Conservation (phyloP, 768 basidiomycete species). For the Melanogaster broomeanus region DNA sequence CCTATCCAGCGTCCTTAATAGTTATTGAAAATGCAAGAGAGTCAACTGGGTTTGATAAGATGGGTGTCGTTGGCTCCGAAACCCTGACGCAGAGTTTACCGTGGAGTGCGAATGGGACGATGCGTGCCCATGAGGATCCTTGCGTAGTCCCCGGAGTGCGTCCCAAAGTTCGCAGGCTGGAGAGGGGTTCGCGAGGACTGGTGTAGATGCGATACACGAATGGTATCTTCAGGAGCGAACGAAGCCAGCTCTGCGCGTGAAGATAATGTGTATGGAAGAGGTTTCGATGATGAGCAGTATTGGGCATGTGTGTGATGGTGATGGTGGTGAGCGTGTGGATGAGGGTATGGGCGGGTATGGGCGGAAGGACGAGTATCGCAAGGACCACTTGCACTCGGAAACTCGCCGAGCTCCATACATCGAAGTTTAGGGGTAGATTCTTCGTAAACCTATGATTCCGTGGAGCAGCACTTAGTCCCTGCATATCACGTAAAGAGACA, state of each 20-base stretch:
- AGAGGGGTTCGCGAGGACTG: conserved; percentile 24
- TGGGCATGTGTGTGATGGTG: conserved; percentile 1
- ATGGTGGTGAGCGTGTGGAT: background rate
- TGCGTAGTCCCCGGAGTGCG: conserved; percentile 6
- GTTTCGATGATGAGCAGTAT: conserved; percentile 2
- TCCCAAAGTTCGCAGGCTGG: conserved; percentile 23
- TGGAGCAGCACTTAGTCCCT: background rate
- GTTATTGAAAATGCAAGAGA: conserved; percentile 2
- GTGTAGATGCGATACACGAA: conserved; percentile 34
- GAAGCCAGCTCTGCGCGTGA: conserved; percentile 38
- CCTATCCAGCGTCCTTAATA: background rate
- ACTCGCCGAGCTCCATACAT: conserved; percentile 21
- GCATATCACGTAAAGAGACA: too few species aligned
- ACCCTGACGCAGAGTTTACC: conserved; percentile 11
- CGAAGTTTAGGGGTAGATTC: conserved; percentile 31
- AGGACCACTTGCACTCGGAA: conserved; percentile 7
- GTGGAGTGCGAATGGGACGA: conserved; percentile 6
- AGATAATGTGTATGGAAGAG: conserved; percentile 33
- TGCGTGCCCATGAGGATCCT: conserved; percentile 9
- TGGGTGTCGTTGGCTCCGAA: conserved; percentile 10
- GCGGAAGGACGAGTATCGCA: conserved; percentile 5
- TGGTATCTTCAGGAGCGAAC: conserved; percentile 40
- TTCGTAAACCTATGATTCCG: conserved; percentile 18
- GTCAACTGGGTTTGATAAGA: conserved; percentile 11
- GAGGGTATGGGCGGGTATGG: conserved; percentile 8